Conservation (phyloP, 805 yeast species). For the Vanderwaltozyma yarrowii region DNA sequence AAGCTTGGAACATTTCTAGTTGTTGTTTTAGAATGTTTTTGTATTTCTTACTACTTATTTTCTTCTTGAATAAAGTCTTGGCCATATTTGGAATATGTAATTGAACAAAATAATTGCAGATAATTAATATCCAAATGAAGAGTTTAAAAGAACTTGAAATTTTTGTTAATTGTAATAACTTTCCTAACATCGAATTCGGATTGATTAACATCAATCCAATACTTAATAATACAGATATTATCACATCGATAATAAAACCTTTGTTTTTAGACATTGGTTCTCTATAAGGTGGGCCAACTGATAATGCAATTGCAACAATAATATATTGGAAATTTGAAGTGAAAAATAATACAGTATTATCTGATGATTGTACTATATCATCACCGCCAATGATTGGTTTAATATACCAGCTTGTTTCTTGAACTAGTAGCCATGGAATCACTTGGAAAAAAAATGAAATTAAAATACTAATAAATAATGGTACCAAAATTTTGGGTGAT, state of each 20-base stretch:
- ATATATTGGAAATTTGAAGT: constrained; percentile 85
- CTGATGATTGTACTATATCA: constrained; percentile 73
- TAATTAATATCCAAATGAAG: constrained; percentile 38
- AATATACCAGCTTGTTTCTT: constrained; percentile 60
- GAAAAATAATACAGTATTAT: constrained; percentile 77
- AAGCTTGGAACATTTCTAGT: not conserved
- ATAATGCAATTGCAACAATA: constrained; percentile 68
- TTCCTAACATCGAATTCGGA: constrained; percentile 46
- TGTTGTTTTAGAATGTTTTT: constrained; percentile 22
- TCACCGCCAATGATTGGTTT: constrained; percentile 76
- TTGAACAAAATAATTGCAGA: constrained; percentile 38
- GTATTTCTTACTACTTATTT: constrained; percentile 30
- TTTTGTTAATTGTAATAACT: constrained; percentile 65
- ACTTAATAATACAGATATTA: constrained; percentile 41
- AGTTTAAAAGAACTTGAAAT: constrained; percentile 42
- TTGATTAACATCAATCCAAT: constrained; percentile 43
- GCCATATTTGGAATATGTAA: constrained; percentile 26
- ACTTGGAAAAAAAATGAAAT: constrained; percentile 58
- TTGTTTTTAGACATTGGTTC: constrained; percentile 55
- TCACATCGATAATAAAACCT: constrained; percentile 62
- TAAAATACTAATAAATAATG: constrained; percentile 69
- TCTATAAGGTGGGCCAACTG: constrained; percentile 91
- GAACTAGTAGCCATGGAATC: constrained; percentile 51
- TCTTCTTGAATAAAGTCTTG: constrained; percentile 29
- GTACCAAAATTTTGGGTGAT: constrained; percentile 76